Conservation (phyloP, 768 basidiomycete genomes). For the Mycena venus region DNA sequence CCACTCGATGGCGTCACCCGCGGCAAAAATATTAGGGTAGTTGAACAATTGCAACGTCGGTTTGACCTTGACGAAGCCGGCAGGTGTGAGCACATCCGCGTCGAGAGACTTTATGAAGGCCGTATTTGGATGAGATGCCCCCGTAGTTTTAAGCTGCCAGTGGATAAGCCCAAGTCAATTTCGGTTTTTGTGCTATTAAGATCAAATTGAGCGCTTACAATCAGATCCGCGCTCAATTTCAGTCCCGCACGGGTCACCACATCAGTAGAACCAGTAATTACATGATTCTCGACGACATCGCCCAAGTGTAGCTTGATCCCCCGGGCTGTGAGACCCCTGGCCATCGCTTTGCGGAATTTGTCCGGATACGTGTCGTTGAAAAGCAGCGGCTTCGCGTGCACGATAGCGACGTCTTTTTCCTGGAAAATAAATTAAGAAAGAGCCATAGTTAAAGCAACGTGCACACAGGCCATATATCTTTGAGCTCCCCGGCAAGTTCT, state of each 20-base stretch:
- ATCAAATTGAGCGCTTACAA: constrained; percentile 55
- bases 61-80: constrained; percentile 63
- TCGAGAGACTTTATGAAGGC: constrained; percentile 44
- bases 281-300: constrained; percentile 58
- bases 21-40: constrained; percentile 71
- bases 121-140: constrained; percentile 48
- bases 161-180: neutral
- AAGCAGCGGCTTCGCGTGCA: constrained; percentile 57
- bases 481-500: constrained; percentile 44
- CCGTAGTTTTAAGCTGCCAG: constrained; percentile 27
- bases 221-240: constrained; percentile 54
- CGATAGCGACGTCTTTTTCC: constrained; percentile 55
- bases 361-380: constrained; percentile 60
- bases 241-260: constrained; percentile 46
- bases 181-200: neutral
- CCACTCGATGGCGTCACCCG: constrained; percentile 76
- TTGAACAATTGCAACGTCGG: constrained; percentile 69
- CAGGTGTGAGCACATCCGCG: constrained; percentile 48
- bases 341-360: constrained; percentile 57
- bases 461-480: constrained; percentile 35
- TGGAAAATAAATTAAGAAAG: neutral
- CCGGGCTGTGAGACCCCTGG: constrained; percentile 46
- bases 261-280: constrained; percentile 43
- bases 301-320: constrained; percentile 51
- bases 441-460: neutral